phyloP scores from a whole-genome alignment of 2,329 filamentous ascomycete genomes.

The Exophiala oligosperma region DNA sequence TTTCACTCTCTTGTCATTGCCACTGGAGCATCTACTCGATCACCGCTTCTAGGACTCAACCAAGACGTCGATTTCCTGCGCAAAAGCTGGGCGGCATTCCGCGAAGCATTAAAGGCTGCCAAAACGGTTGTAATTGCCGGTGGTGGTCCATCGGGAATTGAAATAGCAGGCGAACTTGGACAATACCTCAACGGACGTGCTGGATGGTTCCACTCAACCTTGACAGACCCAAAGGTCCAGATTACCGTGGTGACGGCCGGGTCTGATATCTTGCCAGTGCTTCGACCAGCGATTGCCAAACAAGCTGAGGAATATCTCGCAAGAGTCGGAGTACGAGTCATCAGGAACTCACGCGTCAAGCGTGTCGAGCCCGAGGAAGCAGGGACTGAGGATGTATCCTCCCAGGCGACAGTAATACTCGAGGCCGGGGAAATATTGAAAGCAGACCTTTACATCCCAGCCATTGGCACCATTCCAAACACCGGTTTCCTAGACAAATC shows the following conservation, averaged over 20 bases:
- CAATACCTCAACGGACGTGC: conserved; percentile 52
- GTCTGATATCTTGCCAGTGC: conserved; percentile 41
- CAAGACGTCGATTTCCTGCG: conserved; percentile 36
- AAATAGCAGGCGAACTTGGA: conserved; percentile 53
- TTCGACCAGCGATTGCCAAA: conserved; percentile 41
- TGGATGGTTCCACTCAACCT: conserved; percentile 38
- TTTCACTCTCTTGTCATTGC: conserved; percentile 53
- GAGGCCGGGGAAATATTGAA: conserved; percentile 40
- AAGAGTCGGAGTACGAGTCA: conserved; percentile 49
- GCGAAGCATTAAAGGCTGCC: conserved; percentile 40
- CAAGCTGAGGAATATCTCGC: conserved; percentile 46
- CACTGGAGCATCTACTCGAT: conserved; percentile 49
- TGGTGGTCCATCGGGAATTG: conserved; percentile 48
- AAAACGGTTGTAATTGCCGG: conserved; percentile 48
- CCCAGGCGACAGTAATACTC: conserved; percentile 37
- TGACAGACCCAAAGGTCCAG: conserved; percentile 37
- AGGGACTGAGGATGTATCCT: conserved; percentile 28
- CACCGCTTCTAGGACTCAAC: conserved; percentile 47
- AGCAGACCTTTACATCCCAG: conserved; percentile 52
- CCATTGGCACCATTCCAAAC: conserved; percentile 45
- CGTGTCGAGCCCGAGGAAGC: conserved; percentile 34
- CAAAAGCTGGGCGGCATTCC: conserved; percentile 42
- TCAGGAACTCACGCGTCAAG: conserved; percentile 44
- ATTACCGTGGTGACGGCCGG: conserved; percentile 49
- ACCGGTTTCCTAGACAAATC: conserved; percentile 39